These are phyloP conservation scores for Paxillus ammoniavirescens DNA, from an alignment of 768 basidiomycete species.

Conservation along the genomic window DNA sequence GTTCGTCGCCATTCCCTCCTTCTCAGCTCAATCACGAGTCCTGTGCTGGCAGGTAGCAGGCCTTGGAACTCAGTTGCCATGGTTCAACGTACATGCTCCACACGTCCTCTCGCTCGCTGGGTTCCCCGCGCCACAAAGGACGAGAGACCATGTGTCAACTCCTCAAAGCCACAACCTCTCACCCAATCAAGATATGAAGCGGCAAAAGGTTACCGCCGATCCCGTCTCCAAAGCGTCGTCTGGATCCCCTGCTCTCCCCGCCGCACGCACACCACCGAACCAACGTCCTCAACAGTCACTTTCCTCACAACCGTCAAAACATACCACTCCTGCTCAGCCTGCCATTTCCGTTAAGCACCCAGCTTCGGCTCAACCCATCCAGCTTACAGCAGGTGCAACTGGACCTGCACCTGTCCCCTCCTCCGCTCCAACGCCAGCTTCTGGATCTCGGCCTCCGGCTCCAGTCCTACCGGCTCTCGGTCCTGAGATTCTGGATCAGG, in stretches of 20 bases:
- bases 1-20: constrained; percentile 33
- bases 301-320: constrained; percentile 11
- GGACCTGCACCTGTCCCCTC: constrained; percentile 9
- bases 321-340: neutral
- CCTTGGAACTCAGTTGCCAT: constrained; percentile 42
- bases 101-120: constrained; percentile 50
- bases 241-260: constrained; percentile 20
- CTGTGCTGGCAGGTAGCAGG: constrained; percentile 32
- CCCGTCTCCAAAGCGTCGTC: constrained; percentile 16
- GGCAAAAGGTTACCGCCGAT: constrained; percentile 24
- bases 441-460: constrained; percentile 1
- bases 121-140: constrained; percentile 37
- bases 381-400: constrained; percentile 3
- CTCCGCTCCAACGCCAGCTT: constrained; percentile 4
- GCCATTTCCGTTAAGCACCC: neutral
- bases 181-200: constrained; percentile 36
- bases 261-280: constrained; percentile 21
- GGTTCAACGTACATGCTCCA: constrained; percentile 51
- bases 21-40: neutral
- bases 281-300: constrained; percentile 19
- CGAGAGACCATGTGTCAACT: constrained; percentile 22
- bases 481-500: constrained; percentile 16
- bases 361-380: constrained; percentile 6
- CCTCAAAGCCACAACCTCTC: constrained; percentile 6
- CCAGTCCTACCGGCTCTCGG: constrained; percentile 1